Evolutionary conservation across 768 basidiomycete genomes (phyloP).

Genomic region (Hypholoma fasciculare): DNA sequence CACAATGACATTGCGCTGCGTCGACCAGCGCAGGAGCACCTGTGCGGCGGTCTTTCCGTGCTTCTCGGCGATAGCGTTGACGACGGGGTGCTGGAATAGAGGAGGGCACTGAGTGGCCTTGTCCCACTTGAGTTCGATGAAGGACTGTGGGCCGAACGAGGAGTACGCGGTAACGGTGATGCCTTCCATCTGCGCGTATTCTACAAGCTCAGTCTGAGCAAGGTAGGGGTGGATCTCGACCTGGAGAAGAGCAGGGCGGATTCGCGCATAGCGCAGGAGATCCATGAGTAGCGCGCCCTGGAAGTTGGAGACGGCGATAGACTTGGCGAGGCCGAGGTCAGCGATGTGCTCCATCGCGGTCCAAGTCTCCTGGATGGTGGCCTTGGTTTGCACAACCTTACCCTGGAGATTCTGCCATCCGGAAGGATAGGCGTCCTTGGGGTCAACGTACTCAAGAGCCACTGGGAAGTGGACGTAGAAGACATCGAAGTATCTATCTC

Average conservation of each 20-base stretch:
- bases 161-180: conserved; percentile 71
- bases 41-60: conserved; percentile 64
- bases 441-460: conserved; percentile 79
- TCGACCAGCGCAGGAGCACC: conserved; percentile 78
- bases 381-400: conserved; percentile 65
- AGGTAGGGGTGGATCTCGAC: conserved; percentile 74
- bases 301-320: conserved; percentile 82
- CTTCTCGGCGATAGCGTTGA: conserved; percentile 46
- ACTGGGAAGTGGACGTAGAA: conserved; percentile 88
- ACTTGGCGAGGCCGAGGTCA: conserved; percentile 67
- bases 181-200: conserved; percentile 53
- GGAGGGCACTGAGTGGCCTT: conserved; percentile 51
- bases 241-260: conserved; percentile 70
- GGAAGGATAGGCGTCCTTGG: conserved; percentile 72
- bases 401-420: conserved; percentile 81
- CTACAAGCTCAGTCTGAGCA: conserved; percentile 56
- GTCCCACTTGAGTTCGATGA: conserved; percentile 66
- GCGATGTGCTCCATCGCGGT: conserved; percentile 77
- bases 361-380: conserved; percentile 84
- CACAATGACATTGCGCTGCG: conserved; percentile 70
- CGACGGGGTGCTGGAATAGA: conserved; percentile 49
- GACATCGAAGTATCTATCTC: conserved; percentile 64
- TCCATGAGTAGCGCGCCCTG: conserved; percentile 73
- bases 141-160: conserved; percentile 41
- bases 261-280: conserved; percentile 75